Evolutionary conservation across 2,329 filamentous ascomycete species (phyloP), one percentile per base, ranked within the genome.

Genomic region (Scorias spongiosa): DNA sequence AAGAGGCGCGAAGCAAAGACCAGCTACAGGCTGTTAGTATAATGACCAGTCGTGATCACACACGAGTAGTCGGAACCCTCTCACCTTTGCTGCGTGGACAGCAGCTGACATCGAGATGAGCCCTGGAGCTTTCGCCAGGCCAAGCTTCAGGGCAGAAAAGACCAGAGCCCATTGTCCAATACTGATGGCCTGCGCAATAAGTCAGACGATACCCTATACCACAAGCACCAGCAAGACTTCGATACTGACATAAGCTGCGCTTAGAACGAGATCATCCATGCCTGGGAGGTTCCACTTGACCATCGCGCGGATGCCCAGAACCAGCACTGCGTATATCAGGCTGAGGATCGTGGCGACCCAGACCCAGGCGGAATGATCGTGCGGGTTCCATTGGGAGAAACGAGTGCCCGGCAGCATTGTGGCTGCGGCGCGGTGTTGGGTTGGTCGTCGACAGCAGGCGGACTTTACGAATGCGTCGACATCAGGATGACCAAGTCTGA

Each of bases 1-100:
- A 53, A 45, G 12, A 54, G 42, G 14, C 50, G 46, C 5, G 49
- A 30, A 9, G 47, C 46, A 39, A 53, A 54, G 8, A 51, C 48
- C n/a, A 48, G 43, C 48, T 55, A 29, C 32, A 12, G 15, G 9
- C 32, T 12, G 32, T 36, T 9, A 36, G 32, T 15, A 26, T 26
- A 26, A 26, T 26, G 20, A 26, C 20, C 7, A 4, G 20, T 26
- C 4, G 20, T 26, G 20, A 26, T 26, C 20, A 26, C 3, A 26
- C 3, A 26, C n/a, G n/a, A 26, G 20, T 26, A 26, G 20, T 26
- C 20, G 4, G 4, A 7, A 26, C 4, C 4, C 20, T 3, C 7
- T 7, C 7, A 26, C 20, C 20, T 26, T 26, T 26, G 20, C 20
- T 3, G 20, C 20, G 7, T 26, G 7, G 7, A 7, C 7, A 26